Evolutionary conservation across 352 stramenopile genomes (phyloP), one percentile per base, ranked within the genome.

Genomic region (Pythium dissimile): DNA sequence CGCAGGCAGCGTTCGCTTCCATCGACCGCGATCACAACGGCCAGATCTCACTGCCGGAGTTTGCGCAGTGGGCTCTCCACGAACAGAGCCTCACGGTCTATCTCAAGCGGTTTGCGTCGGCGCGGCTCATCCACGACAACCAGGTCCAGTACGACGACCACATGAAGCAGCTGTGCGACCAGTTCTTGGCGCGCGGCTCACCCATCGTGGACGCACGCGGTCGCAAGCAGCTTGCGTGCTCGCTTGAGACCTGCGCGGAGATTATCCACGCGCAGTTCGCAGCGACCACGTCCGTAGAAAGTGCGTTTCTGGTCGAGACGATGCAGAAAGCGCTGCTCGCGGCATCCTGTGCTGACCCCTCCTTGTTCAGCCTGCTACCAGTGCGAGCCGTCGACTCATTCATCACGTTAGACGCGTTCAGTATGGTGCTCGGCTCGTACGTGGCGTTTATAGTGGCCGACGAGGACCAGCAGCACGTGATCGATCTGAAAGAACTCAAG

Each of bases 101-200:
- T 43, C 59, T 89, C 7, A 77, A 74, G 35, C 75, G 72, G 11
- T 92, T 89, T 44, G 76, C 77, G 2, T 73, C 70, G 18, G 83
- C 72, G 5, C 71, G 79, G 0, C 58, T 89, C 15, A 88, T 92
- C 26, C 88, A 80, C 57, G 77, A 88, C 27, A 86, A 83, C 57
- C 80, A 89, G 57, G 39, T 77, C 0, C 56, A 77, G 42, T 88
- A 85, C 67, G 82, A 89, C 54, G 55, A 68, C 28, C 62, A 84
- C 31, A 67, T 92, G 15, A 73, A 84, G 41, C 62, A 79, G 20
- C 45, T 88, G 10, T 84, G 69, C 27, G 59, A 69, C 5, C 53
- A 68, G 2, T 92, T 92, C 47, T 43, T 85, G 37, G 63, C 69
- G n/a, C 71, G 66, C 18, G 62, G 0, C 20, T 62, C 47, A 34